phyloP scores from a whole-genome alignment of 257 asterid genomes.

The Scutellaria baicalensis region DNA sequence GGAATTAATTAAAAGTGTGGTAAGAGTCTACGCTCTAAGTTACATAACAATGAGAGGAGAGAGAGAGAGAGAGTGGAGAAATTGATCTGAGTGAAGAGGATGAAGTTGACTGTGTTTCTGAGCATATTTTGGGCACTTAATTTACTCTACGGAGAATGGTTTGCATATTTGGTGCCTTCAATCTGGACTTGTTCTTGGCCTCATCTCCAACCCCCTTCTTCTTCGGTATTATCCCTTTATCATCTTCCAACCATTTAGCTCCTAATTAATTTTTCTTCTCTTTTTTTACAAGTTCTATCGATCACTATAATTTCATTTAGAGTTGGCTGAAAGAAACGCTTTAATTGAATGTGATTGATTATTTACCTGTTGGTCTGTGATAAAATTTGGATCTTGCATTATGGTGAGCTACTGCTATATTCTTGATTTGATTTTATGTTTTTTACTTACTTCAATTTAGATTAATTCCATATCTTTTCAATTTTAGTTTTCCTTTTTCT shows the following conservation, averaged over 20 bases:
- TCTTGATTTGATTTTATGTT: background rate
- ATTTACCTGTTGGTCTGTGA: background rate
- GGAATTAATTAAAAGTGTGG: no score
- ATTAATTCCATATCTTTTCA: background rate
- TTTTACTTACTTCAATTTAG: background rate
- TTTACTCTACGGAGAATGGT: constrained; percentile 89
- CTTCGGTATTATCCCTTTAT: constrained; percentile 28
- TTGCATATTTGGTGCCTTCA: constrained; percentile 71
- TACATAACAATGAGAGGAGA: no score
- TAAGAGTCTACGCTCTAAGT: no score
- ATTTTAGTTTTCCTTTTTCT: background rate
- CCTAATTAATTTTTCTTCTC: background rate
- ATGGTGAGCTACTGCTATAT: background rate
- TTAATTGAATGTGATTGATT: background rate
- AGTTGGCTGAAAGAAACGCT: background rate
- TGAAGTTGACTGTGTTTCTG: constrained; percentile 53
- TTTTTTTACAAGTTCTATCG: background rate
- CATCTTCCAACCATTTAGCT: background rate
- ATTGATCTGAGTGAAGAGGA: constrained; percentile 12
- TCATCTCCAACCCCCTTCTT: constrained; percentile 36
- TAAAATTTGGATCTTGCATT: constrained; percentile 21
- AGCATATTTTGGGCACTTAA: constrained; percentile 63
- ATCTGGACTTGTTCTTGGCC: constrained; percentile 86
- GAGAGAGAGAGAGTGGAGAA: background rate
- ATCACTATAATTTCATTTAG: background rate